Evolutionary conservation across 2,329 filamentous ascomycete species (phyloP), one percentile per base, ranked within the genome.

Genomic region (Colletotrichum truncatum): DNA sequence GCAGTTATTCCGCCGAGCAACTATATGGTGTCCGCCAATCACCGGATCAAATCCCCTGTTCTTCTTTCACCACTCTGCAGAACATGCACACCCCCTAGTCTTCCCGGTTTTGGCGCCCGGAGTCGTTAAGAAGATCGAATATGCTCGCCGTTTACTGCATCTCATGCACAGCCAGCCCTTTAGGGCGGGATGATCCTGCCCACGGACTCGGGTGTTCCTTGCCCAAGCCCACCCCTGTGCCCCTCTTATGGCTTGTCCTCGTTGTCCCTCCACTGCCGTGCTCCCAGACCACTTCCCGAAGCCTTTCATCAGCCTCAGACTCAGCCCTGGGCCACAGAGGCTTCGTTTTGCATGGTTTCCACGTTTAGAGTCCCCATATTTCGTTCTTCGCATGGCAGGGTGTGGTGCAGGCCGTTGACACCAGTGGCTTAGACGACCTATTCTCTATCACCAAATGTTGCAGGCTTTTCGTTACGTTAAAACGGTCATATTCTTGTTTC

Each of bases 281-380:
- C 32, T 39, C 48, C 28, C 48, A 21, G 23, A 18, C 12, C 18
- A 34, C 25, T 16, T 59, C 32, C 53, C 43, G 38, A 46, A 57
- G 39, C 32, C 52, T 34, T 46, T 26, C 41, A 64, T 66, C 59
- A 66, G 59, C 64, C 58, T 30, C 64, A 64, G 41, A 39, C 64
- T 48, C 62, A 62, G 49, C 62, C 45, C 49, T 48, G n/a, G 49
- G 39, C 48, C 38, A 34, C 28, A 36, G 32, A 54, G 43, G 14
- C 48, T 45, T 32, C 23, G 12, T 23, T 38, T 25, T 34, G 32
- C 46, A 49, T 49, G 49, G 16, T 46, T 45, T 16, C 38, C 49
- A 3, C 28, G 21, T 18, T 28, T 54, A 41, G 48, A 28, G 39
- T 18, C 14, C 23, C 34, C n/a, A 21, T 21, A 18, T 39, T 41